A percentile compares a stretch with the other conserved stretches of the same genome.
Conservation (phyloP, 2,329 filamentous ascomycete species). For the Chaetomiaceae sp. region DNA sequence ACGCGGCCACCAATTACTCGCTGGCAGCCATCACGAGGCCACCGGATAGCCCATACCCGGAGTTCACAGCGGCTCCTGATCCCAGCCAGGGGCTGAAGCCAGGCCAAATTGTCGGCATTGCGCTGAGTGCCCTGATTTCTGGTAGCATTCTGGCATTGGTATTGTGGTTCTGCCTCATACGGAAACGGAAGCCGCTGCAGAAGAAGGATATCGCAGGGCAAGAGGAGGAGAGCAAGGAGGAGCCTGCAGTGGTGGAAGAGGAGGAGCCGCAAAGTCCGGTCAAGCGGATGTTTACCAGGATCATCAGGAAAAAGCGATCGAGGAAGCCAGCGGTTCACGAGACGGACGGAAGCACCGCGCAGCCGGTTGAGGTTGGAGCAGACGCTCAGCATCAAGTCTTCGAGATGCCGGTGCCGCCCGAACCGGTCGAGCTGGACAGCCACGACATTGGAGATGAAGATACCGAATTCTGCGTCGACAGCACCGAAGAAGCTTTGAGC, state of each 20-base stretch:
- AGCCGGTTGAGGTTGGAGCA: slow-evolving; percentile 36
- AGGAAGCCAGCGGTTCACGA: slow-evolving; percentile 24
- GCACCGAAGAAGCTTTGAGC: slow-evolving; percentile 34
- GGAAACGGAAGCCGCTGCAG: slow-evolving; percentile 29
- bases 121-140: slow-evolving; percentile 35
- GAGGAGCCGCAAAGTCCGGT: slow-evolving; percentile 33
- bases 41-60: slow-evolving; percentile 42
- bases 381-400: slow-evolving; percentile 45
- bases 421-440: slow-evolving; percentile 46
- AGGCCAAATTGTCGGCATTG: slow-evolving; percentile 41
- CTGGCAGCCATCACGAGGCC: slow-evolving; percentile 39
- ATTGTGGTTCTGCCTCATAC: slow-evolving; percentile 27
- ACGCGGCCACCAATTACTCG: slow-evolving; percentile 35
- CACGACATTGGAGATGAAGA: slow-evolving; percentile 34
- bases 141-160: slow-evolving; percentile 28
- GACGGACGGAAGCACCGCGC: slow-evolving; percentile 28
- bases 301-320: slow-evolving; percentile 33
- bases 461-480: slow-evolving; percentile 37
- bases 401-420: slow-evolving; percentile 42
- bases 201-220: slow-evolving; percentile 22
- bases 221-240: slow-evolving; percentile 34
- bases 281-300: slow-evolving; percentile 38
- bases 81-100: slow-evolving; percentile 32
- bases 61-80: slow-evolving; percentile 12
- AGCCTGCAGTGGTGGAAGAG: slow-evolving; percentile 30